Conservation (phyloP, 305 asterid species). For the Fraxinus ornus region DNA sequence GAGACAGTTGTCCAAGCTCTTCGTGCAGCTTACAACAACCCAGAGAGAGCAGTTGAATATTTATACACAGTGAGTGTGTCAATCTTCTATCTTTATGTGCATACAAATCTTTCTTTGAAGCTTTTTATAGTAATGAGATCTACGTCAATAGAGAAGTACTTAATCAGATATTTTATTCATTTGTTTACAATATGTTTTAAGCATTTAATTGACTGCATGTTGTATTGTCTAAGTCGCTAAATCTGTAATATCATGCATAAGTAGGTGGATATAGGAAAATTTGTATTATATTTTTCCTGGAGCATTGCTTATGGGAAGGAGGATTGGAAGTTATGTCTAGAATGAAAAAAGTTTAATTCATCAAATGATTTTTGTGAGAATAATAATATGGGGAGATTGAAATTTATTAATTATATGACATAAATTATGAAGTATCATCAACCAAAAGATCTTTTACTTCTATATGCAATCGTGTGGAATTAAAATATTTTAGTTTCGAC, state of each 20-base stretch:
- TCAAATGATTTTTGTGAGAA: not conserved
- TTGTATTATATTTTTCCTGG: not conserved
- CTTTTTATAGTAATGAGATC: not conserved
- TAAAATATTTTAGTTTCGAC: not conserved
- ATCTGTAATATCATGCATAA: not conserved
- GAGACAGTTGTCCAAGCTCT: conserved; percentile 85
- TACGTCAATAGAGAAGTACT: not conserved
- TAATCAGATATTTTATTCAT: not conserved
- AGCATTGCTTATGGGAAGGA: not conserved
- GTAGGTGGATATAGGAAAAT: not conserved
- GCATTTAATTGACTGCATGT: not conserved
- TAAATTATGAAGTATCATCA: not conserved
- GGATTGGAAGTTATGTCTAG: no score
- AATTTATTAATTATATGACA: not conserved
- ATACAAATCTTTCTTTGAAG: not conserved
- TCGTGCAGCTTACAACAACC: conserved; percentile 84
- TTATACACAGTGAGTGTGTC: conserved; percentile 61
- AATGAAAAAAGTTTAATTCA: no score
- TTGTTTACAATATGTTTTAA: not conserved
- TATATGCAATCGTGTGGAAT: not conserved
- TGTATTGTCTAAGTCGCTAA: not conserved
- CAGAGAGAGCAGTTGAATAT: conserved; percentile 92
- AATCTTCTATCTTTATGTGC: not conserved
- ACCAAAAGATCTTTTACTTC: not conserved
- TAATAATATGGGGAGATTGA: not conserved